Evolutionary conservation across 2,329 filamentous ascomycete genomes (phyloP), one percentile per base, ranked within the genome.

Genomic region (Penicillium frequentans): DNA sequence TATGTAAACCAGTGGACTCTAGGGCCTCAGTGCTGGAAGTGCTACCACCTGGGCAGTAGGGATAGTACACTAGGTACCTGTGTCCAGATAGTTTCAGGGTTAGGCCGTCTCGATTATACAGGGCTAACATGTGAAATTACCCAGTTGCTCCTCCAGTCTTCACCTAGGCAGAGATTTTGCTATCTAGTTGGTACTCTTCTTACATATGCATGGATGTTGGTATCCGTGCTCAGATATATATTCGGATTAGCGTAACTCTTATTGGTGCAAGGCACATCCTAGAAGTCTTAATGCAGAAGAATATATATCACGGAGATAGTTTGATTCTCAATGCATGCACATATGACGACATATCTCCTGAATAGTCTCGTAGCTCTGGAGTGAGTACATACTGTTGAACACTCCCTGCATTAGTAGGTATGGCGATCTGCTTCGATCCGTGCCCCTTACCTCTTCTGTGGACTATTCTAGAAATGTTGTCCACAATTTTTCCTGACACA

Each of bases 381-480:
- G 29, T n/a, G 3, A 19, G 4, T 4, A 3, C 29, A 23, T 24
- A 24, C 3, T 24, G 24, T 44, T 8, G 27, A 29, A 7, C 10
- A 23, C 35, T 44, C 11, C 31, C 21, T 50, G 27, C 27, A 29
- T 10, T 29, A 29, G 27, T 29, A 29, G 9, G 48, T 23, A 52
- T 45, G 27, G n/a, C 19, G 29, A 35, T 31, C 31, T 33, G 23
- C 11, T 33, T 27, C 29, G 16, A 43, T 42, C 27, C 1, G 9
- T 10, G 19, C 26, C 39, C 49, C 49, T 52, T 52, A 27, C 49
- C 37, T 44, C 16, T n/a, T n/a, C 23, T n/a, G 29, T 44, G 33
- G 49, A 52, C 29, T 45, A 23, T 52, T 52, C 49, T 52, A 52
- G 49, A 52, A 52, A 51, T 21, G 27, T 31, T 43, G 24, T 26